Base-by-base conservation (phyloP, 495 filamentous ascomycete species). In the Xylaria sp. region DNA sequence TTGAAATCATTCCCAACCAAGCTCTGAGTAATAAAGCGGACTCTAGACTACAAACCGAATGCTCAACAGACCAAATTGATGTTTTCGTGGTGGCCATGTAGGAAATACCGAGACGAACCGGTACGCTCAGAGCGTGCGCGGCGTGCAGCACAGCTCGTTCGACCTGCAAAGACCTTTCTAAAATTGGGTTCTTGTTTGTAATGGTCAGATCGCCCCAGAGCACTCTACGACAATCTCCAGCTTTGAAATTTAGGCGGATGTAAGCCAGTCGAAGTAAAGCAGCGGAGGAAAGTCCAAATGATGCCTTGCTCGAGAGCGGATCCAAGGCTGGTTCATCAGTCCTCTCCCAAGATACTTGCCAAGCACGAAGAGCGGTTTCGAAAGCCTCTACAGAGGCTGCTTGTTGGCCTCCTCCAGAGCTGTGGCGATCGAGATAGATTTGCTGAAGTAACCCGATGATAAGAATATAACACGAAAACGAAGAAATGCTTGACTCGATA, bases 391-490 rank as follows among this genome's bases (percentile, higher is more conserved):
- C 59, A 31, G 62, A 67, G 12, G 68, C 66, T 19, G 59, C 83
- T 83, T 8, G 83, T 83, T 71, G 85, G 82, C 41, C 83, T 83
- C 59, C 21, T 4, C 59, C n/a, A 43, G 59, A 40, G 21, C 59
- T 61, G 19, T 61, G 37, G 37, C 24, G 59, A 52, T 82, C 82
- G 68, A 87, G 83, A 74, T 86, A 87, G 5, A 88, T 86, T 52
- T 87, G 84, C 70, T 87, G 84, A 24, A 87, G 85, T 14, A 88
- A 74, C 29, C 83, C 85, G 71, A 87, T 85, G 33, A 88, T 86
- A 7, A 87, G 77, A 64, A 88, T 82, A 70, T 88, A 87, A 68
- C 86, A 87, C 0, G 85, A 84, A 12, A 88, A 80, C 5, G 86
- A 85, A 1, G 86, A 87, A 76, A 44, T 82, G 0, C 55, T 75